Evolutionary conservation across 495 filamentous ascomycete species (phyloP), one percentile per base, ranked within the genome.

Genomic region (Aspergillus cristatus): DNA sequence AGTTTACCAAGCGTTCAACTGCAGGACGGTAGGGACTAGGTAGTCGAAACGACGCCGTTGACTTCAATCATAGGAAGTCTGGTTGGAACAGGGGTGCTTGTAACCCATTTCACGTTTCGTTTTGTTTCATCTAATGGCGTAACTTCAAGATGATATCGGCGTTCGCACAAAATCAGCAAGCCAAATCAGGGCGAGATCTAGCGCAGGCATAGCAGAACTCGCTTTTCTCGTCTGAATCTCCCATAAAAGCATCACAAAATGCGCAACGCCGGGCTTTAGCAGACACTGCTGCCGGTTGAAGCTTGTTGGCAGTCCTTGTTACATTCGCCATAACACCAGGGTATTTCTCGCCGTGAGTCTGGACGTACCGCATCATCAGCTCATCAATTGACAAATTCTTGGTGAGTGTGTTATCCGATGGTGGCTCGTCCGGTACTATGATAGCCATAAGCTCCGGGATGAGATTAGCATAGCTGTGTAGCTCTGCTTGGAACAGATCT

Each of bases 301-400:
- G 69, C 62, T 89, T 93, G 40, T 79, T 78, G 7, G 81, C 79
- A 18, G 88, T 98, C 41, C 84, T 74, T 3, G 94, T 86, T 7
- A 97, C 91, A 51, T 98, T 98, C 12, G 86, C 79, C 45, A 98
- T 91, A 17, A 97, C 84, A 38, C 81, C 84, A 7, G 89, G 89
- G 55, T 90, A 97, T 34, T 81, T 84, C 39, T 75, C 72, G 54
- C 96, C 93, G 16, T 94, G 87, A 5, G 79, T 84, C 34, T 74
- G 71, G 49, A 98, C 91, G 52, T 94, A 98, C 30, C 88, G 78
- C 32, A 67, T 60, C 79, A 98, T 87, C 32, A 98, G 73, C 42
- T 84, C 80, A 48, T 97, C 90, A 46, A 98, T 94, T 10, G 85
- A 93, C 14, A 83, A 71, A 44, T 84, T 79, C 52, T 65, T 67